Conservation (phyloP, 176 grass and related monocot species). For the Aegilops sharonensis region DNA sequence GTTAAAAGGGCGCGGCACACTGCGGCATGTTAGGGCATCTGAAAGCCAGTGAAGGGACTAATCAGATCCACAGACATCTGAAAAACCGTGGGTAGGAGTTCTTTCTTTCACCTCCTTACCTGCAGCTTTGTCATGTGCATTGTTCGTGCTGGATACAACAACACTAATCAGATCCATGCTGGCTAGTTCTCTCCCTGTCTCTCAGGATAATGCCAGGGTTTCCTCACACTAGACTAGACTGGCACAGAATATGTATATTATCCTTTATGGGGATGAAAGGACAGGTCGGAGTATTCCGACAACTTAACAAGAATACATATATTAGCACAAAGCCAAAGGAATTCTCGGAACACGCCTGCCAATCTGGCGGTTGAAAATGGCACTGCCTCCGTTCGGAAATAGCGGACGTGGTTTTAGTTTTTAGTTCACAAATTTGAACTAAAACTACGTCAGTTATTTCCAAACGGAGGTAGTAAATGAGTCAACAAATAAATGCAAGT, state of each 20-base stretch:
- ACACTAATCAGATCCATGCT: slow-evolving; percentile 48
- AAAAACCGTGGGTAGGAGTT: not conserved
- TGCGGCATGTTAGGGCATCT: slow-evolving; percentile 14
- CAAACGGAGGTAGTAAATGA: no score
- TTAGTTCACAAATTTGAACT: no score
- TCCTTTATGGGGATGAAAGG: slow-evolving; percentile 17
- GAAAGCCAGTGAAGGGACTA: not conserved
- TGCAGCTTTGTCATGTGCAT: slow-evolving; percentile 41
- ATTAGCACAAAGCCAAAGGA: slow-evolving; percentile 10
- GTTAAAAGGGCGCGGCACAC: slow-evolving; percentile 27
- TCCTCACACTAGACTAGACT: slow-evolving; percentile 21
- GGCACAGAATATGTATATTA: slow-evolving; percentile 11
- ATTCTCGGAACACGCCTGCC: not conserved
- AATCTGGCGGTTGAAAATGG: not conserved
- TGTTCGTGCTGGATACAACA: slow-evolving; percentile 25
- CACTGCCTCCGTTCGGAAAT: not conserved
- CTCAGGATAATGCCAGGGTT: slow-evolving; percentile 18
- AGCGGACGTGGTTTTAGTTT: no score
- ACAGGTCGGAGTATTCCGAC: slow-evolving; percentile 10
- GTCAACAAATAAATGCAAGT: not conserved
- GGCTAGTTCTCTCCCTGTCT: slow-evolving; percentile 12
- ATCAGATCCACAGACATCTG: not conserved
- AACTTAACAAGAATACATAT: not conserved
- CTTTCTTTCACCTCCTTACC: slow-evolving; percentile 23
- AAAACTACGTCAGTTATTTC: no score